Percentiles rank a stretch among this genome's conserved stretches.
Conservation (phyloP, 1,284 basidiomycete species). For the Cutaneotrichosporon cutaneum region DNA sequence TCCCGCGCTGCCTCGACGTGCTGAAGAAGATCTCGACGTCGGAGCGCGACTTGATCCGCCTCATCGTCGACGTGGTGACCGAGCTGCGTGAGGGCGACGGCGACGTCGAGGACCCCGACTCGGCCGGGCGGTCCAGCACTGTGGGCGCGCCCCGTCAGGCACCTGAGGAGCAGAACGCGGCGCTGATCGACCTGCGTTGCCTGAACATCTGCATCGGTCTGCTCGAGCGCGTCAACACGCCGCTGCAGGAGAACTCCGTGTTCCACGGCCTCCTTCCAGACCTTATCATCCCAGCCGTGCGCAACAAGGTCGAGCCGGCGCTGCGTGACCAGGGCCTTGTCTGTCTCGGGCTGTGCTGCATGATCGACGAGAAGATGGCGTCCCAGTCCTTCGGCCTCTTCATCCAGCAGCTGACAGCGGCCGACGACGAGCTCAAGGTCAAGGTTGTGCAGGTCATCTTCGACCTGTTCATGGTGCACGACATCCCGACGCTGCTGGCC, state of each 20-base stretch:
- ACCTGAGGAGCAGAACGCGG: conserved; percentile 54
- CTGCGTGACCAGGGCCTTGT: conserved; percentile 84
- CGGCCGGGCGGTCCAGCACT: background rate
- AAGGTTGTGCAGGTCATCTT: conserved; percentile 84
- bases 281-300: conserved; percentile 85
- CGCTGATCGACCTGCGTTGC: conserved; percentile 76
- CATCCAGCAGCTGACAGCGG: conserved; percentile 75
- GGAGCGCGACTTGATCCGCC: conserved; percentile 86
- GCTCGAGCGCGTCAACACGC: conserved; percentile 87
- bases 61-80: conserved; percentile 91
- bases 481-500: conserved; percentile 57
- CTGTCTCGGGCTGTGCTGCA: conserved; percentile 82
- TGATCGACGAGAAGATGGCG: conserved; percentile 88
- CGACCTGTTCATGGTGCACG: conserved; percentile 87
- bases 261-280: conserved; percentile 86
- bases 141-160: conserved; percentile 2
- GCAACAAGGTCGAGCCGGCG: conserved; percentile 71
- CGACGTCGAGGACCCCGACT: conserved; percentile 47
- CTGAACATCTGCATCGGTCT: conserved; percentile 86
- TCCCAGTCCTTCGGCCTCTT: conserved; percentile 85
- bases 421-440: conserved; percentile 73
- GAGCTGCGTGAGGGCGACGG: conserved; percentile 65
- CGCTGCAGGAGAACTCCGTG: conserved; percentile 89
- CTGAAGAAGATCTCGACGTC: conserved; percentile 77
- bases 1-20: conserved; percentile 81